Base-by-base conservation (phyloP, 2,329 filamentous ascomycete species). In the Trichothecium sympodiale region DNA sequence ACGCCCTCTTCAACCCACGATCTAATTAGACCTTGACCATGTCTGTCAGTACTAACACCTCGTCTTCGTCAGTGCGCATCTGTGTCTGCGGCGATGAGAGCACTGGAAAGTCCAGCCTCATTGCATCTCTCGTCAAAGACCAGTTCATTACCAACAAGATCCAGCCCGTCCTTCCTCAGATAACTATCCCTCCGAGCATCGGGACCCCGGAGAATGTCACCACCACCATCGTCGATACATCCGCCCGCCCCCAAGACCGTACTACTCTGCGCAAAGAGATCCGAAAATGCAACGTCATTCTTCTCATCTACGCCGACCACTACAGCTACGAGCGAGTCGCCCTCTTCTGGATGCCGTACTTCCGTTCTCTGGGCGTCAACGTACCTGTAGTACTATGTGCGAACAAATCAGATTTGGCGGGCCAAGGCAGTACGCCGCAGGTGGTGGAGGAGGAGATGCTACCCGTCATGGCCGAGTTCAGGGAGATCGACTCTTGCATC, bases 241-340 rank as follows among this genome's bases (percentile, higher is more conserved):
- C 89, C 25, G 87, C 91, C 27, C 75, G 94, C 8, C 91, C 91
- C 1, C 88, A 95, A 58, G 89, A 98, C 55, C 80, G 91, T 46
- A 84, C 82, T 40, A 88, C 80, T 14, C 69, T 98, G 40, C 82
- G 88, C 42, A 91, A 91, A 55, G 91, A 96, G 62, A 88, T 98
- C 42, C 80, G 91, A 44, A 95, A 95, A 59, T 91, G 83, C 52
- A 98, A 95, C 56, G 89, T 95, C 46, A 96, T 98, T 44, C 71
- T 96, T 14, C 76, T 98, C 30, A 88, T 98, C 37, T 98, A 98
- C 59, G 88, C 88, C 46, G 91, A 98, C 57, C 89, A 96, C 61
- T 98, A 98, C 66, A 96, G 88, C 69, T 98, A 96, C 64, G 91
- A 98, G 56, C 73, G 91, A 27, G 88, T 98, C 4, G 91, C 89